Conservation (phyloP, 2,329 filamentous ascomycete genomes). For the Apiospora arundinis region DNA sequence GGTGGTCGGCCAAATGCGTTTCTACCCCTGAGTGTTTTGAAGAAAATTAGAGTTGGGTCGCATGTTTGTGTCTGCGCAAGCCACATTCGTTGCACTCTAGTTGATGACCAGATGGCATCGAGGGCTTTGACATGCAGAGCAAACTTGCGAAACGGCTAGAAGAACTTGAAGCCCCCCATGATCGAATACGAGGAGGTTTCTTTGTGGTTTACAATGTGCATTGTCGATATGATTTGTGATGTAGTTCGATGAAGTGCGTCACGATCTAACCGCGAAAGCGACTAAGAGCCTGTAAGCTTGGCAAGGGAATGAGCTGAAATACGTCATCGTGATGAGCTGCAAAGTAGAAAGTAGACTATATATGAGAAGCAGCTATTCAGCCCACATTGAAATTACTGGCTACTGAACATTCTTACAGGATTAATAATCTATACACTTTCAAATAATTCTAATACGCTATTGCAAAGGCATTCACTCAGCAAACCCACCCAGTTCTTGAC, state of each 20-base stretch:
- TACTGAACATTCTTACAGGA: neutral
- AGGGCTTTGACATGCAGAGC: slow-evolving; percentile 1
- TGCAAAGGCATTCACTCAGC: neutral
- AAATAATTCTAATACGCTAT: neutral
- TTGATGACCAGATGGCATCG: neutral
- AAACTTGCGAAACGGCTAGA: neutral
- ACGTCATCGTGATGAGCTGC: slow-evolving; percentile 2
- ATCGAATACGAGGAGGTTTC: neutral
- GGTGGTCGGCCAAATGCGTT: neutral
- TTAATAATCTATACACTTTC: neutral
- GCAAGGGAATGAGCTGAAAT: slow-evolving; percentile 10
- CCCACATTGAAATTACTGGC: neutral
- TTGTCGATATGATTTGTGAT: neutral
- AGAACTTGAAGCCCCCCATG: neutral
- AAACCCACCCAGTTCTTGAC: neutral
- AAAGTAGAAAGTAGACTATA: no score
- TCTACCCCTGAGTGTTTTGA: neutral
- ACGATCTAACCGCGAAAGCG: neutral
- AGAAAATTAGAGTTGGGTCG: neutral
- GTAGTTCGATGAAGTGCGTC: neutral
- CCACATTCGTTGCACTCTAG: neutral
- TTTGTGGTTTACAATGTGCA: neutral
- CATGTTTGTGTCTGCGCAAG: neutral
- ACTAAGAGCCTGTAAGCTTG: no score
- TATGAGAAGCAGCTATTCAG: neutral